Evolutionary conservation across 2,329 filamentous ascomycete species (phyloP), one percentile per base, ranked within the genome.

Genomic region (Fusarium tanahbumbuense): DNA sequence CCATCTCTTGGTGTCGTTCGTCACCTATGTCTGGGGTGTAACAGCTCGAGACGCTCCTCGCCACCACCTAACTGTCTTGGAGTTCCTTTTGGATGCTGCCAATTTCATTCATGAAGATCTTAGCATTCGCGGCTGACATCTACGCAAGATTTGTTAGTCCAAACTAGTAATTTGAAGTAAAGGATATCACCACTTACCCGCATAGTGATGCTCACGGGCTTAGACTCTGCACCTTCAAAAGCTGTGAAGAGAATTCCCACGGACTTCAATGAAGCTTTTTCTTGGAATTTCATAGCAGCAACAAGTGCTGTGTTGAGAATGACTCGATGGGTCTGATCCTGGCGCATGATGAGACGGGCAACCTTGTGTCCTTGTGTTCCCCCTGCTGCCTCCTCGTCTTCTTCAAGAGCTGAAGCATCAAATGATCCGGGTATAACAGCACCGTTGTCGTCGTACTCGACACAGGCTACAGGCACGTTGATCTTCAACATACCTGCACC

Each of bases 321-420:
- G 56, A 98, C 89, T 23, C 93, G 89, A 75, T 94, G 90, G 2
- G 93, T 96, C 64, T 94, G 93, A 76, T 98, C 94, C 72, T 97
- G 93, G 20, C 95, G 91, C 89, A 98, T 94, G 66, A 98, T 87
- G 71, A 98, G 87, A 44, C 95, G 91, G 25, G 91, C 86, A 60
- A 88, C 83, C 70, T 86, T 86, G 54, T 83, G 80, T 20, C 73
- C 70, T 61, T 73, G 68, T 10, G 62, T 50, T 4, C 70, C 73
- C 41, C 74, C 76, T 22, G 72, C 73, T 6, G 71, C 76, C 42
- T 75, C 79, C 13, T 83, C 81, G 20, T 85, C 82, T 5, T 84
- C 79, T 53, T 85, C 84, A 6, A 87, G 75, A 18, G 78, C 78
- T 8, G 87, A 88, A 20, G 83, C 83, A 71, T 89, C 86, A 64